Base-by-base conservation (phyloP, 495 filamentous ascomycete genomes). In the Tetracladium setigerum region DNA sequence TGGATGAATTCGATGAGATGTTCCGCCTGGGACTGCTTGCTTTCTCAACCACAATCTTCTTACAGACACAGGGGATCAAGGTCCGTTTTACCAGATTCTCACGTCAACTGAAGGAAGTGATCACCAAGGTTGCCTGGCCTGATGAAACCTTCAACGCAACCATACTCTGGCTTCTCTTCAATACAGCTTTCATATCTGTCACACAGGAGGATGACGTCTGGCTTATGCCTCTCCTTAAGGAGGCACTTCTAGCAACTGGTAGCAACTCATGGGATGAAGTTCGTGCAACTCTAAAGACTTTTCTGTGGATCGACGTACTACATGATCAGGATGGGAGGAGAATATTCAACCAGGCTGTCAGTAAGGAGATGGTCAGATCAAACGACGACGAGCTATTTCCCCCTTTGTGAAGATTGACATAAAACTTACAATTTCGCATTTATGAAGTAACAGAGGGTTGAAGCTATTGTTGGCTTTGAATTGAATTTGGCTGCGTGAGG, bases 21-120 rank as follows among this genome's bases (percentile, higher is more conserved):
- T 49, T 73, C 27, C 67, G 69, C 9, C 49, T 70, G 3, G 68
- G 63, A 14, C 46, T 73, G 1, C 48, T 74, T 1, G 60, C 59
- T 14, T 70, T 67, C 51, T 61, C 52, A 7, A 62, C 55, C 15
- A 53, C 50, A 44, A 48, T 67, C 30, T 71, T 74, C 51, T 55
- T 73, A n/a, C n/a, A n/a, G n/a, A n/a, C n/a, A n/a, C n/a, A n/a
- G n/a, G n/a, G n/a, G n/a, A n/a, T n/a, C n/a, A n/a, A n/a, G n/a
- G n/a, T n/a, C n/a, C n/a, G n/a, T n/a, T n/a, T n/a, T n/a, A n/a
- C n/a, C n/a, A n/a, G n/a, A n/a, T n/a, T n/a, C n/a, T n/a, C n/a
- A n/a, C n/a, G n/a, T n/a, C n/a, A n/a, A n/a, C n/a, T n/a, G n/a
- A n/a, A n/a, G n/a, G n/a, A n/a, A n/a, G n/a, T n/a, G n/a, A n/a